Conservation (phyloP, 164 flowering plant genomes). For the Chimonanthus salicifolius region DNA sequence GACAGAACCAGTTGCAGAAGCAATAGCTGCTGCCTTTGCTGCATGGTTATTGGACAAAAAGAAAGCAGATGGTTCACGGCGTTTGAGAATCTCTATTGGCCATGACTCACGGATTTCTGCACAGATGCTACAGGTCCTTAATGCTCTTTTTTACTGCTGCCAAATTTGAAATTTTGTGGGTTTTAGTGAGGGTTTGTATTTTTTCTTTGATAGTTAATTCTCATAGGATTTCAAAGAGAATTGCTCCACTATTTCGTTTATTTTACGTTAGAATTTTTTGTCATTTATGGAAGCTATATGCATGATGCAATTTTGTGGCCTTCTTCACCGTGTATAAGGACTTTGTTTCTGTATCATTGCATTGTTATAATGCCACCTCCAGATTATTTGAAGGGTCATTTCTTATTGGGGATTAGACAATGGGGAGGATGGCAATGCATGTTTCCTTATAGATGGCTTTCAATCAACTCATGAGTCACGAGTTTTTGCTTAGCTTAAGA, state of each 20-base stretch:
- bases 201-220: too few species aligned
- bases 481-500: too few species aligned
- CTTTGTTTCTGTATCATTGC: too few species aligned
- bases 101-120: slow-evolving; percentile 99
- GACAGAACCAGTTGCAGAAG: slow-evolving; percentile 85
- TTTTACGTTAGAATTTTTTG: neutral
- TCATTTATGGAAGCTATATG: too few species aligned
- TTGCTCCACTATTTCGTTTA: neutral
- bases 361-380: too few species aligned
- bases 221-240: neutral
- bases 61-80: slow-evolving; percentile 44
- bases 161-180: neutral
- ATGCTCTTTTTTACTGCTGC: neutral
- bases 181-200: neutral
- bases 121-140: slow-evolving; percentile 57
- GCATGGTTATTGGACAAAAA: slow-evolving; percentile 80
- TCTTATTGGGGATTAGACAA: too few species aligned
- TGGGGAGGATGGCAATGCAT: too few species aligned
- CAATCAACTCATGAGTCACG: too few species aligned
- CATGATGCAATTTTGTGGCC: too few species aligned
- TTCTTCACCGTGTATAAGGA: too few species aligned
- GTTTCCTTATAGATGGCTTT: too few species aligned
- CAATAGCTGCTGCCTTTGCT: slow-evolving; percentile 93
- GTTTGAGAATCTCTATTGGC: slow-evolving; percentile 76
- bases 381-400: too few species aligned